phyloP scores from a whole-genome alignment of 352 stramenopile species.

The Phytophthora ramorum region DNA sequence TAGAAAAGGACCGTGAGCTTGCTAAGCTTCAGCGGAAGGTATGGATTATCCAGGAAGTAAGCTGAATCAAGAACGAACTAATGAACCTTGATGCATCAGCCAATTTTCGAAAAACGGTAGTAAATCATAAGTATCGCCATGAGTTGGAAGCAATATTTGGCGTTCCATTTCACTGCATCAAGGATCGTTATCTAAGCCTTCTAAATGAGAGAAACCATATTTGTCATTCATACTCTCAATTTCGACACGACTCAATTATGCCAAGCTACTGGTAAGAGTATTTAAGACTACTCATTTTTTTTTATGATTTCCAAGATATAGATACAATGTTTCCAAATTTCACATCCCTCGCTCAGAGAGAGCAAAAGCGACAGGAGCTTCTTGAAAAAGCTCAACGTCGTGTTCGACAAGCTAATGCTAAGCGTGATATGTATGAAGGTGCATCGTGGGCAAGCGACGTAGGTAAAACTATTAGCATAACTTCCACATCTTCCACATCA shows the following conservation, averaged over 20 bases:
- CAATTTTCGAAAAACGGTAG: background rate
- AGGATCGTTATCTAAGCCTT: background rate
- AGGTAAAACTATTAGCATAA: slow-evolving; percentile 6
- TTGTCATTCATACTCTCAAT: background rate
- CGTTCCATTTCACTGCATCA: slow-evolving; percentile 1
- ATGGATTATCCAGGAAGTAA: slow-evolving; percentile 7
- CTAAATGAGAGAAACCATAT: slow-evolving; percentile 7
- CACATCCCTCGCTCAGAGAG: too few relatives aligned
- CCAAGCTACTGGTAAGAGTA: background rate
- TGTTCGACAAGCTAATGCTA: slow-evolving; percentile 11
- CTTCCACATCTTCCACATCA: background rate
- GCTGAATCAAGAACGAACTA: background rate
- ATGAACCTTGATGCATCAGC: slow-evolving; percentile 5
- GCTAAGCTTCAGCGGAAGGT: background rate
- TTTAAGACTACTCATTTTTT: background rate
- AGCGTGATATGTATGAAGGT: slow-evolving; percentile 22
- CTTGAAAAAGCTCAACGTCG: slow-evolving; percentile 17
- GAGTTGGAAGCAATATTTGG: background rate
- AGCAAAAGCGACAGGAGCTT: background rate
- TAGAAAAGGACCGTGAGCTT: slow-evolving; percentile 6
- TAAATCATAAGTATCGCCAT: background rate
- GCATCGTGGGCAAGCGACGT: slow-evolving; percentile 17
- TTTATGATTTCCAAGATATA: slow-evolving; percentile 1
- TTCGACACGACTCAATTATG: slow-evolving; percentile 4
- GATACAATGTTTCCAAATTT: background rate